Conservation (phyloP, 805 yeast species). For the Wickerhamiella siamensis region DNA sequence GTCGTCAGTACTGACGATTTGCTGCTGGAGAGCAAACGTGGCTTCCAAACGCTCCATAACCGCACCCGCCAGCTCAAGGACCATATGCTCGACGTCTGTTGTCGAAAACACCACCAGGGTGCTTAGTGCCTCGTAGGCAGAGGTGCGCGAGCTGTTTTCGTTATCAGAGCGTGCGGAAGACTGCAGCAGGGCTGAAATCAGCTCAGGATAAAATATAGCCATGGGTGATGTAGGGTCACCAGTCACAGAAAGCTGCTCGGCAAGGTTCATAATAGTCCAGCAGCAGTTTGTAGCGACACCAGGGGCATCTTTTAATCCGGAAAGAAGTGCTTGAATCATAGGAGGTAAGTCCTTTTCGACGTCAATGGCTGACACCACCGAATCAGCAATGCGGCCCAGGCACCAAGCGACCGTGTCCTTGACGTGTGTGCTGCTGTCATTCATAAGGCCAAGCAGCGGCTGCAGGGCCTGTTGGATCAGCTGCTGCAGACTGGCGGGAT, state of each 20-base stretch:
- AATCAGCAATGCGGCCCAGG: conserved; percentile 85
- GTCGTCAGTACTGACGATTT: conserved; percentile 53
- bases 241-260: conserved; percentile 55
- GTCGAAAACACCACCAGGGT: conserved; percentile 67
- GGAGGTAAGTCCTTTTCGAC: conserved; percentile 48
- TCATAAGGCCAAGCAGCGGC: conserved; percentile 61
- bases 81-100: conserved; percentile 48
- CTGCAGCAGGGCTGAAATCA: conserved; percentile 56
- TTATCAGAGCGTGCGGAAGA: conserved; percentile 65
- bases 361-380: conserved; percentile 60
- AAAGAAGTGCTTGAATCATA: conserved; percentile 55
- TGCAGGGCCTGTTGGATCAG: conserved; percentile 71
- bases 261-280: conserved; percentile 87
- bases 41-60: conserved; percentile 57
- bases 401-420: conserved; percentile 98
- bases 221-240: conserved; percentile 40
- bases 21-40: conserved; percentile 45
- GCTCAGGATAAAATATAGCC: conserved; percentile 54
- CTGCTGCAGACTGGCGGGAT: conserved; percentile 46
- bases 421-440: conserved; percentile 67
- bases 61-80: conserved; percentile 61
- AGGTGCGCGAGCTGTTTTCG: conserved; percentile 77
- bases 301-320: conserved; percentile 83
- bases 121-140: conserved; percentile 91
- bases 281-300: conserved; percentile 94